phyloP scores from a whole-genome alignment of 1,284 basidiomycete genomes.

The Golubevia sp. region DNA sequence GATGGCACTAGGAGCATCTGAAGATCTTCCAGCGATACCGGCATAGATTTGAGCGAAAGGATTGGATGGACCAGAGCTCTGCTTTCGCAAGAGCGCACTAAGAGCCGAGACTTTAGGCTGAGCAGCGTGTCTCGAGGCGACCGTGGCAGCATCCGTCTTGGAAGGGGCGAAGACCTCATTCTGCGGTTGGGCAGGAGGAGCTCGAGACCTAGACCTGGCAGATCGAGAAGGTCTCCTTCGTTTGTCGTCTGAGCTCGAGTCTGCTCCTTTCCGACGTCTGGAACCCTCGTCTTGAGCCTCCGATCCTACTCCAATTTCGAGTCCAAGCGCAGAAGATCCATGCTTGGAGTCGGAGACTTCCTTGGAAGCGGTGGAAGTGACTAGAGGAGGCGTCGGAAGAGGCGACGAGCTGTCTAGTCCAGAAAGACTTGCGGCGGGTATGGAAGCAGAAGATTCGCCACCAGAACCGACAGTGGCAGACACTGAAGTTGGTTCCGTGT shows the following conservation, averaged over 20 bases:
- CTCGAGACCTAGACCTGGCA: too few relatives aligned
- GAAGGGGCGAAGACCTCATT: constrained; percentile 30
- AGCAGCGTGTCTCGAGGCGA: constrained; percentile 25
- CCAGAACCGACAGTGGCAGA: too few relatives aligned
- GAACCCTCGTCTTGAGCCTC: constrained; percentile 1
- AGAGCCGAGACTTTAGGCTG: constrained; percentile 28
- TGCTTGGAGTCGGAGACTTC: too few relatives aligned
- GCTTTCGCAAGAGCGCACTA: constrained; percentile 27
- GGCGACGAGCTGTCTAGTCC: not conserved
- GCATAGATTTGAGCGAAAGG: constrained; percentile 39
- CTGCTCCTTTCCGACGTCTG: not conserved
- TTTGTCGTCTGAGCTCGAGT: too few relatives aligned
- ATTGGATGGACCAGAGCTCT: constrained; percentile 28
- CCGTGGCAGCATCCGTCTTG: constrained; percentile 15
- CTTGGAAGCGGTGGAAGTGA: too few relatives aligned
- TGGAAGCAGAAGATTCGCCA: too few relatives aligned
- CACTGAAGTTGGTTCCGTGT: too few relatives aligned
- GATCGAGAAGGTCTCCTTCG: too few relatives aligned
- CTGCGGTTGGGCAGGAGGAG: not conserved
- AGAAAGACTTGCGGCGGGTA: too few relatives aligned
- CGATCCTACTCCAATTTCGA: constrained; percentile 2
- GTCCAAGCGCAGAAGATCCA: constrained; percentile 1
- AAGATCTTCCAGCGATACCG: constrained; percentile 35
- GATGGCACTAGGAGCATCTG: constrained; percentile 24
- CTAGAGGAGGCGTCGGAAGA: too few relatives aligned